Conservation (phyloP, 1,284 basidiomycete species). For the Ceratobasidium sp. region DNA sequence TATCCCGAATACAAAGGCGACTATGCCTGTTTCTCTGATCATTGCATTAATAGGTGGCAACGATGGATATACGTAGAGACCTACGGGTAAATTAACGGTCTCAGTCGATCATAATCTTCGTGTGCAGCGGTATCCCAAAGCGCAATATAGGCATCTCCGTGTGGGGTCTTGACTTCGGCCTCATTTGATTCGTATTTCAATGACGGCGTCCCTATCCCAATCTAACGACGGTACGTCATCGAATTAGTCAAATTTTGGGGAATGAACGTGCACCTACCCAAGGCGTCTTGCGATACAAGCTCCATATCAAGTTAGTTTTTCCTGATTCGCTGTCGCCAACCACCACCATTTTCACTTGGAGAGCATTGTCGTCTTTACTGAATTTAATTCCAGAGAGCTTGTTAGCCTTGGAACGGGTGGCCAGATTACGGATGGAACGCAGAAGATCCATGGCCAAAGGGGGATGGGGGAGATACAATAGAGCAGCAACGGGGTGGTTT, state of each 20-base stretch:
- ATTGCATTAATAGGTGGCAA: too few relatives aligned
- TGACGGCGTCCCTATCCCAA: not conserved
- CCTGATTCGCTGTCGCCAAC: slow-evolving; percentile 17
- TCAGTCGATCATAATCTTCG: slow-evolving; percentile 12
- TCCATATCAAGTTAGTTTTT: slow-evolving; percentile 27
- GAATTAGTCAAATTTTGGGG: not conserved
- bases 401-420: not conserved
- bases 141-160: not conserved
- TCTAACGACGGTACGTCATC: not conserved
- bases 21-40: slow-evolving; percentile 16
- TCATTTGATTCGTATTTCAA: not conserved
- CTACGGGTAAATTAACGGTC: slow-evolving; percentile 19
- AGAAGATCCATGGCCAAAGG: not conserved
- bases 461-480: not conserved
- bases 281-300: not conserved
- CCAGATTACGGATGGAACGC: not conserved
- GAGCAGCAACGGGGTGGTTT: too few relatives aligned
- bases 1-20: slow-evolving; percentile 22
- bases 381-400: slow-evolving; percentile 6
- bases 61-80: not conserved
- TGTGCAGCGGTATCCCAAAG: not conserved
- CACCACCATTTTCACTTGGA: slow-evolving; percentile 11
- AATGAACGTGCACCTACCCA: not conserved
- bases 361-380: not conserved
- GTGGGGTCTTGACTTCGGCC: not conserved